Evolutionary conservation across 305 asterid species (phyloP).

Genomic region (Fraxinus latifolia): DNA sequence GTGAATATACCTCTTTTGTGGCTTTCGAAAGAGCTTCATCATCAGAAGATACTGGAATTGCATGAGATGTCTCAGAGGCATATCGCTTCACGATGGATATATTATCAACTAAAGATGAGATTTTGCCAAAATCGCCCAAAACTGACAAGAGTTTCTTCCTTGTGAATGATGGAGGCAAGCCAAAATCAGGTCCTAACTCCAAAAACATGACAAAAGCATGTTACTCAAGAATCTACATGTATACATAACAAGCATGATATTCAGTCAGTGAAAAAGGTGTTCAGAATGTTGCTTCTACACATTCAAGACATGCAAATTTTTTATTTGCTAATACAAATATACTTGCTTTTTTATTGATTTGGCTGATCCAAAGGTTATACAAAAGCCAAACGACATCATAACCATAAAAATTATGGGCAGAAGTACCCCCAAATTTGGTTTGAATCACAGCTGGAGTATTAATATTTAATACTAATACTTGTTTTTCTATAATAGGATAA

Average conservation of each 20-base stretch:
- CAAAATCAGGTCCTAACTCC: conserved; percentile 77
- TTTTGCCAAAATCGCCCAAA: conserved; percentile 74
- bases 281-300: background rate
- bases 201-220: background rate
- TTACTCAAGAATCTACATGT: background rate
- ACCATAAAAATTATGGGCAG: background rate
- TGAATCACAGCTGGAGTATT: background rate
- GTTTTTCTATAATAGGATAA: background rate
- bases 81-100: conserved; percentile 67
- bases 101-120: conserved; percentile 66
- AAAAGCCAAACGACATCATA: background rate
- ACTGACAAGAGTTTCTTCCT: conserved; percentile 73
- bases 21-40: conserved; percentile 88
- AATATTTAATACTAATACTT: background rate
- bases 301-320: background rate
- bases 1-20: conserved; percentile 67
- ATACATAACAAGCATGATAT: background rate
- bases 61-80: conserved; percentile 72
- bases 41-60: conserved; percentile 74
- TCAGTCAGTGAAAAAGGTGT: background rate
- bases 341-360: background rate
- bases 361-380: background rate
- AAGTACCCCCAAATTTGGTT: background rate
- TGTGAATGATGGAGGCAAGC: conserved; percentile 53
- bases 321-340: background rate